Evolutionary conservation across 768 basidiomycete species (phyloP), one percentile per base, ranked within the genome.

Genomic region (Myochromella boudieri): DNA sequence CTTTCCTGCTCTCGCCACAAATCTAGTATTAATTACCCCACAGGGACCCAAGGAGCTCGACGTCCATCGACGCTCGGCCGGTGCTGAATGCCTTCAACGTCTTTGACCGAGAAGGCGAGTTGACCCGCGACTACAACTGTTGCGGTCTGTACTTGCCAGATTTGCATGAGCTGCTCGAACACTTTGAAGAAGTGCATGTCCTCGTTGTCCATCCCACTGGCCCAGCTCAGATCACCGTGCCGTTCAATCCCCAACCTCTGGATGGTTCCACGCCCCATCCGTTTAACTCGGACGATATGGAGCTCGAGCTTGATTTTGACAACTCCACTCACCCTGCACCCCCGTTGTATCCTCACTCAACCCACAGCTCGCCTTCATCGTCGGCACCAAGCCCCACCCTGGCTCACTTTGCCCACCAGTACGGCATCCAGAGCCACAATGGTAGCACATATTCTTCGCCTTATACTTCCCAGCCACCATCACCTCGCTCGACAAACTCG

Each of bases 131-230:
- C 63, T 97, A 93, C 70, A 83, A 84, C 1, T 97, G 94, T 68
- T 97, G 93, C 60, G 92, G 91, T 8, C 69, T 82, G 26, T 75
- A 82, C 48, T 73, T 90, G 5, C 57, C 77, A 25, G 87, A 90
- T 57, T 76, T 90, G 0, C 87, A 90, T 51, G 86, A 89, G 2
- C 82, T 95, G 9, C 78, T 95, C 3, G 91, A 95, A 65, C 93
- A 95, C 61, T 94, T 95, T 54, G 93, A 95, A 59, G 87, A 92
- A 49, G 82, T 84, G 37, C 93, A 95, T 62, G 87, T 95, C 62
- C 77, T 89, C 60, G 82, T 91, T 48, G 62, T 85, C 33, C 72
- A 78, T 60, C 72, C 71, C 28, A 56, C 58, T 37, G 63, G 57
- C 3, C 60, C 62, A 3, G 68, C 76, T 9, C 59, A 71, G 53